phyloP scores from a whole-genome alignment of 257 asterid species.

The Rehmannia glutinosa region DNA sequence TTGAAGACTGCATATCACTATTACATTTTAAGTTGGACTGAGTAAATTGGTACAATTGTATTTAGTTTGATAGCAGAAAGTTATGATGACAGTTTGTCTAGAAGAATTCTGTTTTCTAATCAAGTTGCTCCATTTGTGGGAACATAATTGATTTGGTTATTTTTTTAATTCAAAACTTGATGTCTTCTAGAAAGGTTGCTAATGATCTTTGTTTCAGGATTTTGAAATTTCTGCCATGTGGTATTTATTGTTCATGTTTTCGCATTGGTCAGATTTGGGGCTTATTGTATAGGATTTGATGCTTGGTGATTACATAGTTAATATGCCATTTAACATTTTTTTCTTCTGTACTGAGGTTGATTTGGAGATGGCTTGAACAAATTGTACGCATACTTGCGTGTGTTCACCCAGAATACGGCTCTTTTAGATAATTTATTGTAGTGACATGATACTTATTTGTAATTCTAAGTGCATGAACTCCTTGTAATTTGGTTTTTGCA shows the following conservation, averaged over 20 bases:
- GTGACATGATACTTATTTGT: background rate
- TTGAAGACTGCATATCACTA: too few species aligned
- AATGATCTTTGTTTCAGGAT: background rate
- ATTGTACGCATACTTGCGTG: background rate
- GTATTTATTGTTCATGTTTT: constrained; percentile 5
- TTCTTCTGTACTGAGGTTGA: background rate
- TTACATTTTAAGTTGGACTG: background rate
- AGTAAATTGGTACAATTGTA: background rate
- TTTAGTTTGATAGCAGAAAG: background rate
- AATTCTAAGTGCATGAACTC: constrained; percentile 3
- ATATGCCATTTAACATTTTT: background rate
- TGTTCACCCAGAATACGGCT: background rate
- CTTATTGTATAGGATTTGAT: background rate
- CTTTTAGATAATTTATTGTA: background rate
- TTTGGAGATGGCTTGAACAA: background rate
- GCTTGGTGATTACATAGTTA: too few species aligned
- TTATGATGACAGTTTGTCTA: background rate
- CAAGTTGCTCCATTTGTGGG: background rate
- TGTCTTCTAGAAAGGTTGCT: background rate
- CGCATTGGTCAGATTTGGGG: background rate
- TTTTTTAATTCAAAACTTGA: background rate
- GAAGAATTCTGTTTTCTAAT: background rate
- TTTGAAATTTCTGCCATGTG: constrained; percentile 1
- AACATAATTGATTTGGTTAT: background rate
- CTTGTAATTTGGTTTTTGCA: constrained; percentile 24